Evolutionary conservation across 805 yeast species (phyloP).

Genomic region (Pichia nakasei): DNA sequence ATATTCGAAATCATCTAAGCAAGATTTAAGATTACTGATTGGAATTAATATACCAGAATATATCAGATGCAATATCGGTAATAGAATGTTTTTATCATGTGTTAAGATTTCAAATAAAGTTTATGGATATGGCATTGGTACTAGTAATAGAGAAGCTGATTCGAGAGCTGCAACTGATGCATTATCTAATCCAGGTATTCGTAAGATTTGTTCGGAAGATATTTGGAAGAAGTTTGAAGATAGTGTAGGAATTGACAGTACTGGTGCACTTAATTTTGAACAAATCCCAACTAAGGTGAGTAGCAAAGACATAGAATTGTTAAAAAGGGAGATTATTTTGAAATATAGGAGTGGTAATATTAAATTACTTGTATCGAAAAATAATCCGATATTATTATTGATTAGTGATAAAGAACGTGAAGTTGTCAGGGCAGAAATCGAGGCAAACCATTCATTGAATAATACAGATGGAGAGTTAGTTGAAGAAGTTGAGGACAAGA

Average conservation of each 20-base stretch:
- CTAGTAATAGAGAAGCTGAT: conserved; percentile 68
- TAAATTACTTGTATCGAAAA: conserved; percentile 9
- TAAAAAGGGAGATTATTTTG: conserved; percentile 6
- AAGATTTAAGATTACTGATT: conserved; percentile 48
- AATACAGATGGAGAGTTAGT: conserved; percentile 1
- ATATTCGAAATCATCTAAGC: conserved; percentile 31
- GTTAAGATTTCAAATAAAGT: conserved; percentile 56
- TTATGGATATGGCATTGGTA: conserved; percentile 64
- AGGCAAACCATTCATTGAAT: conserved; percentile 1
- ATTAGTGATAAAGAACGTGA: conserved; percentile 6
- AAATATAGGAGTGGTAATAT: conserved; percentile 8
- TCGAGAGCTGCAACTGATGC: conserved; percentile 77
- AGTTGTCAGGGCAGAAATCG: not conserved
- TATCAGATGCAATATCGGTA: conserved; percentile 28
- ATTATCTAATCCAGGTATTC: conserved; percentile 10
- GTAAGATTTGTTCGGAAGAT: conserved; percentile 8
- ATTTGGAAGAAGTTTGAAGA: conserved; percentile 11
- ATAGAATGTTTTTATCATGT: conserved; percentile 30
- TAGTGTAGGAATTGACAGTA: conserved; percentile 6
- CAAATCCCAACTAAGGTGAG: conserved; percentile 3
- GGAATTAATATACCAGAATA: conserved; percentile 47
- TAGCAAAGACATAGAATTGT: conserved; percentile 1
- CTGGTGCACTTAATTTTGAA: conserved; percentile 11
- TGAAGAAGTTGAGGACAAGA: too few species aligned
- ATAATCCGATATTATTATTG: conserved; percentile 6